Conservation (phyloP, 2,329 filamentous ascomycete genomes). For the Verruconis gallopava region DNA sequence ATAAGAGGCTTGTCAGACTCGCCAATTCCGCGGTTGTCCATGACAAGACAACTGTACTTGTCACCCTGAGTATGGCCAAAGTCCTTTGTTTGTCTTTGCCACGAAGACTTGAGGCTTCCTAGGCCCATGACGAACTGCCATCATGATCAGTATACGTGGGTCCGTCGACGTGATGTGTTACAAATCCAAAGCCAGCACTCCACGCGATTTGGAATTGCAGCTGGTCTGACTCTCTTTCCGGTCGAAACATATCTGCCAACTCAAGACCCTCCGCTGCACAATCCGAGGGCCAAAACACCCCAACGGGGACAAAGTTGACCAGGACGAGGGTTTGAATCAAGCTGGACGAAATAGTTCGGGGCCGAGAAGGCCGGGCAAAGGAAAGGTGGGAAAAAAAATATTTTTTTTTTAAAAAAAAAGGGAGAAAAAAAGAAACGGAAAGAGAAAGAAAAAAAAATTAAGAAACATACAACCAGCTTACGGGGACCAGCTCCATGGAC, state of each 20-base stretch:
- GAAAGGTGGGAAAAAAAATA: neutral
- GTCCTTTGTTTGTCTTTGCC: constrained; percentile 73
- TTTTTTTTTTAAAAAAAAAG: neutral
- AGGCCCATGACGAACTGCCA: constrained; percentile 68
- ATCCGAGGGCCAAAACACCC: too few species aligned
- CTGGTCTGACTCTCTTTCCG: too few species aligned
- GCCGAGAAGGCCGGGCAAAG: too few species aligned
- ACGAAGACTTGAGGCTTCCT: constrained; percentile 53
- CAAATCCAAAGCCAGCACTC: too few species aligned
- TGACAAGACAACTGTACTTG: constrained; percentile 59
- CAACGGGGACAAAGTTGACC: too few species aligned
- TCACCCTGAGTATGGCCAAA: constrained; percentile 60
- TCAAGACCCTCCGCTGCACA: too few species aligned
- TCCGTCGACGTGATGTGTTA: too few species aligned
- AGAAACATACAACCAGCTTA: constrained; percentile 55
- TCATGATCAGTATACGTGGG: too few species aligned
- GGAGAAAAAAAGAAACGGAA: neutral
- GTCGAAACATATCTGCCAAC: too few species aligned
- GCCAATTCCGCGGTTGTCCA: constrained; percentile 80
- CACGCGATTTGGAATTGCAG: too few species aligned
- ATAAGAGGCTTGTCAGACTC: constrained; percentile 62
- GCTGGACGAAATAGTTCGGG: too few species aligned
- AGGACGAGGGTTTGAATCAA: too few species aligned
- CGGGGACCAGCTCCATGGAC: constrained; percentile 61
- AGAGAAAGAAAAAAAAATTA: constrained; percentile 12